A percentile compares a stretch with the other conserved stretches of the same genome.
Evolutionary conservation across 2,329 filamentous ascomycete species (phyloP).

Genomic region (Fusarium multiceps): DNA sequence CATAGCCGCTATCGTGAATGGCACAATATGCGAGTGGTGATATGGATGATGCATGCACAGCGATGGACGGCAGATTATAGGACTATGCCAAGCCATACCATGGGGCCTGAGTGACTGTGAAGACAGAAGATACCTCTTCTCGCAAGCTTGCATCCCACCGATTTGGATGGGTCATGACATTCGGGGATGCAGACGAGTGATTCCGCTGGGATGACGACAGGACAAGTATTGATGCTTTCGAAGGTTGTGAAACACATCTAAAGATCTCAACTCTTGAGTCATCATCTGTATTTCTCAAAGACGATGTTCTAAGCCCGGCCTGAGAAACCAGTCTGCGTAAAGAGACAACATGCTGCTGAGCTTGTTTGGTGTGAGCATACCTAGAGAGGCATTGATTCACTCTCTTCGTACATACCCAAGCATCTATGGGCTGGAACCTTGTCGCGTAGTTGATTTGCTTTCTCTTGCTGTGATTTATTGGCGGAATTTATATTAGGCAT

Average conservation of each 20-base stretch:
- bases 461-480: accelerated
- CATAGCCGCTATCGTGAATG: slow-evolving; percentile 19
- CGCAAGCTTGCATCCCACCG: slow-evolving; percentile 5
- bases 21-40: slow-evolving; percentile 24
- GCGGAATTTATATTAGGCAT: too few species aligned
- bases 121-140: not conserved
- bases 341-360: not conserved
- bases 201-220: slow-evolving; percentile 5
- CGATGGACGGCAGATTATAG: slow-evolving; percentile 3
- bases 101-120: not conserved
- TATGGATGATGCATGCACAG: slow-evolving; percentile 12
- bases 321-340: not conserved
- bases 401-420: not conserved
- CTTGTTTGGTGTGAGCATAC: not conserved
- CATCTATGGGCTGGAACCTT: accelerated
- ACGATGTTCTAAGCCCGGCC: not conserved
- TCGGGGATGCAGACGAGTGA: slow-evolving; percentile 6
- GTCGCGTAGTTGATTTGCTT: not conserved
- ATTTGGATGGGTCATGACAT: slow-evolving; percentile 17
- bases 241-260: not conserved
- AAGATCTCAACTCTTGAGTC: not conserved
- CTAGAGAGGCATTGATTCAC: not conserved
- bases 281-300: not conserved
- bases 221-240: not conserved
- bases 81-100: not conserved